Conservation (phyloP, 2,329 filamentous ascomycete species). For the Aspergillus sp. region DNA sequence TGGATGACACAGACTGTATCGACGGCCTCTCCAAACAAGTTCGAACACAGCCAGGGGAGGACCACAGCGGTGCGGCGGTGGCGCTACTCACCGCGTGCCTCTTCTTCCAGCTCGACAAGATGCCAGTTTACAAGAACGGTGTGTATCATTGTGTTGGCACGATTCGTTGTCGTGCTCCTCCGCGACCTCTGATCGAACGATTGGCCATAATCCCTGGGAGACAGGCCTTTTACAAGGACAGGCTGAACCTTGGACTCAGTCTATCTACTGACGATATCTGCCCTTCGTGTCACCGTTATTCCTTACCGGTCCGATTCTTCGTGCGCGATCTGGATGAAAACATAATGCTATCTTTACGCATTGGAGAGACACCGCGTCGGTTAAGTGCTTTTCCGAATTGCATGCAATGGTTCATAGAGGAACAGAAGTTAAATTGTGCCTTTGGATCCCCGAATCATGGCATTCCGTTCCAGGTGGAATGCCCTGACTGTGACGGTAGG, state of each 20-base stretch:
- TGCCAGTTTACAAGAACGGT: slow-evolving; percentile 11
- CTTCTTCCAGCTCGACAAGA: slow-evolving; percentile 10
- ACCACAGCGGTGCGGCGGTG: slow-evolving; percentile 1
- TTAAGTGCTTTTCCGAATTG: slow-evolving; percentile 15
- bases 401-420: slow-evolving; percentile 14
- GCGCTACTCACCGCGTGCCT: slow-evolving; percentile 7
- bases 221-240: slow-evolving; percentile 11
- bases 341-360: slow-evolving; percentile 8
- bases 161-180: slow-evolving; percentile 9
- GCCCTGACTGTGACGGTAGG: background rate
- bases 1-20: slow-evolving; percentile 10
- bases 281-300: slow-evolving; percentile 11
- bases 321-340: slow-evolving; percentile 12
- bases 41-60: background rate
- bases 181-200: slow-evolving; percentile 5
- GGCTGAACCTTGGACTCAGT: slow-evolving; percentile 11
- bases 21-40: slow-evolving; percentile 7
- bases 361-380: slow-evolving; percentile 1
- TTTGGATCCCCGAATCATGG: slow-evolving; percentile 11
- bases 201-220: slow-evolving; percentile 2
- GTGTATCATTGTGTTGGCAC: slow-evolving; percentile 9
- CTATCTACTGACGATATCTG: slow-evolving; percentile 13
- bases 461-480: background rate
- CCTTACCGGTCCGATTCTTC: slow-evolving; percentile 11
- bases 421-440: slow-evolving; percentile 10